Percentiles rank a stretch among this genome's conserved stretches.
These are phyloP conservation scores for Plasmodium vivax DNA, from an alignment of 169 alveolate species.

Conservation along the genomic window DNA sequence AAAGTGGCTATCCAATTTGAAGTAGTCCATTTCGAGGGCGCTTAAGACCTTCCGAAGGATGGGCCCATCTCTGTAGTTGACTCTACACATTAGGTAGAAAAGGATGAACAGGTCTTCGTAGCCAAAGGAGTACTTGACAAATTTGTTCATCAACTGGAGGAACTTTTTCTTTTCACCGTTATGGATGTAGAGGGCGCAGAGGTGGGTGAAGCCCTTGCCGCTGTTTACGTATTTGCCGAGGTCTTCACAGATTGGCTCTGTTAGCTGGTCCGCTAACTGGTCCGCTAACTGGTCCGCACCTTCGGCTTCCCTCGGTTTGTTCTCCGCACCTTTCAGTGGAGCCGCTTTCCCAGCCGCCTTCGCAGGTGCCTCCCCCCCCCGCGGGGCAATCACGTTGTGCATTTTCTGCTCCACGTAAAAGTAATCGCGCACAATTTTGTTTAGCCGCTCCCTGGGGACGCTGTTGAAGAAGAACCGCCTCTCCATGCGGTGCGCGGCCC, in stretches of 20 bases:
- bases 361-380: neutral
- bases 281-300: neutral
- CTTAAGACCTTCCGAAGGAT: constrained; percentile 8
- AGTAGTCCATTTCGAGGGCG: constrained; percentile 53
- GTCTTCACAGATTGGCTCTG: neutral
- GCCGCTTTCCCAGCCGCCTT: neutral
- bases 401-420: constrained; percentile 61
- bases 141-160: constrained; percentile 19
- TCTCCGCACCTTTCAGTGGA: neutral
- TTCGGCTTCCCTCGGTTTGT: neutral
- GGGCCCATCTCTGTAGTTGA: constrained; percentile 15
- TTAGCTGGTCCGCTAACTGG: neutral
- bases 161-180: constrained; percentile 58
- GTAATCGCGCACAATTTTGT: constrained; percentile 51
- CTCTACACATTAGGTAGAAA: constrained; percentile 47
- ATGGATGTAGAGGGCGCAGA: constrained; percentile 49
- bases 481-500: constrained; percentile 8
- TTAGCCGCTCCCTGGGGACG: constrained; percentile 13
- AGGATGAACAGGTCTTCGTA: constrained; percentile 67
- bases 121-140: constrained; percentile 22
- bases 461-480: constrained; percentile 53
- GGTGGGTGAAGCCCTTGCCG: constrained; percentile 38
- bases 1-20: constrained; percentile 33
- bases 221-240: constrained; percentile 23
- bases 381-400: constrained; percentile 18